Evolutionary conservation across 768 basidiomycete genomes (phyloP).

Genomic region (Termitomyces sp.): DNA sequence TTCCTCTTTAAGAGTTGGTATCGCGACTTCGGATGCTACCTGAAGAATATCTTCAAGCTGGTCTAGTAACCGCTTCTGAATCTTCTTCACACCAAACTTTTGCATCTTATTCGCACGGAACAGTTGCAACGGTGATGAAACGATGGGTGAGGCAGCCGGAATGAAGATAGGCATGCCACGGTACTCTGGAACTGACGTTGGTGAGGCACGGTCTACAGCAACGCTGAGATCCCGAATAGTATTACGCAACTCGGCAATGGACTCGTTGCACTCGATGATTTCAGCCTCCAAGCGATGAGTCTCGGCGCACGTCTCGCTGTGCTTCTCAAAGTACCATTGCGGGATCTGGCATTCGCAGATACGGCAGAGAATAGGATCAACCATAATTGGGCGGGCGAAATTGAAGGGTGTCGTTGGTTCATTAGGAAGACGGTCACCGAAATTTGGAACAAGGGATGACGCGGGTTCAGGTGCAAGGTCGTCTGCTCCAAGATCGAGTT

Average conservation of each 20-base stretch:
- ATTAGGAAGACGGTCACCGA: constrained; percentile 25
- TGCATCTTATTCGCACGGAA: constrained; percentile 78
- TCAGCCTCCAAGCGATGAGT: constrained; percentile 95
- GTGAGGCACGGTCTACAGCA: constrained; percentile 72
- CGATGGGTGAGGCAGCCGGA: constrained; percentile 64
- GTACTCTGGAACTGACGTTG: constrained; percentile 69
- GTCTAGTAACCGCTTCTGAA: constrained; percentile 75
- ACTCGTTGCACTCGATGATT: constrained; percentile 91
- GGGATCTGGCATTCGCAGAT: constrained; percentile 97
- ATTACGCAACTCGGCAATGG: constrained; percentile 78
- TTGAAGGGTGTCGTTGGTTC: constrained; percentile 69
- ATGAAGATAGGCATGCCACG: constrained; percentile 82
- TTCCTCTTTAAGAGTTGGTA: constrained; percentile 88
- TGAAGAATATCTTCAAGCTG: constrained; percentile 84
- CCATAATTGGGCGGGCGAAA: constrained; percentile 70
- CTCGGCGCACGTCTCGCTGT: constrained; percentile 98
- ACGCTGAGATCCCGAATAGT: constrained; percentile 74
- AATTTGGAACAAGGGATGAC: constrained; percentile 31
- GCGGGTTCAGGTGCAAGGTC: constrained; percentile 38
- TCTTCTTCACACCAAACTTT: constrained; percentile 72
- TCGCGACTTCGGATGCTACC: constrained; percentile 73
- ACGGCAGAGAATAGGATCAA: constrained; percentile 84
- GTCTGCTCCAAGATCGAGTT: constrained; percentile 49
- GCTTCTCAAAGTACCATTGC: constrained; percentile 99
- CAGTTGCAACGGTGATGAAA: constrained; percentile 71